Evolutionary conservation across 2,329 filamentous ascomycete genomes (phyloP), one percentile per base, ranked within the genome.

Genomic region (Phialemonium atrogriseum): DNA sequence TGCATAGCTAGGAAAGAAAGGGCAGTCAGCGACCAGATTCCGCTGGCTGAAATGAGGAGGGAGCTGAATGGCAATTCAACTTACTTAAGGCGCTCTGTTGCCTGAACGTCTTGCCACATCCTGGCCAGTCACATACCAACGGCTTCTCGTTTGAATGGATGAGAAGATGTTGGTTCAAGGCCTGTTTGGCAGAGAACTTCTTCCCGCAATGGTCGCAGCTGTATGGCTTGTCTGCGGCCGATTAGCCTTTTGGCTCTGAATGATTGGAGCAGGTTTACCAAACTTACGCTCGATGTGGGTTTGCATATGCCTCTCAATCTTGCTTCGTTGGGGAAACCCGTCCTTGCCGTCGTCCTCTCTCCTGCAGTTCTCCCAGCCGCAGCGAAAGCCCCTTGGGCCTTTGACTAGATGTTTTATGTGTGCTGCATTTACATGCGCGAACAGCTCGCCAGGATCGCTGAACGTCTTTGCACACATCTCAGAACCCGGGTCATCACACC

Each of bases 61-160:
- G 19, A 29, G 12, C 11, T 10, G 20, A 20, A 18, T n/a, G n/a
- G n/a, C n/a, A n/a, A n/a, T 7, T 2, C 4, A 19, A 58, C 68
- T 46, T 66, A 78, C 74, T 80, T 14, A 79, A 57, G 14, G 77
- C 77, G 40, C 74, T 80, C 41, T 80, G 77, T 39, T 81, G 77
- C 32, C 78, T 75, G 46, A 83, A 83, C 0, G 62, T 59, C 47
- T 75, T 76, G 14, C 51, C 55, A 41, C 76, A 80, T 21, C 62
- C 63, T 4, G 50, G 45, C 16, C 49, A 50, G 8, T 56, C 49
- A 48, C 79, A 84, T 24, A 64, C 56, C 54, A 74, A 78, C 16
- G 78, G 77, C 39, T 73, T 78, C 38, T 74, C 69, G 23, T 76
- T 73, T 0, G 76, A 78, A 45, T 84, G 80, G 3, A 72, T 80